Evolutionary conservation across 257 asterid genomes (phyloP).

Genomic region (Rauvolfia tetraphylla): DNA sequence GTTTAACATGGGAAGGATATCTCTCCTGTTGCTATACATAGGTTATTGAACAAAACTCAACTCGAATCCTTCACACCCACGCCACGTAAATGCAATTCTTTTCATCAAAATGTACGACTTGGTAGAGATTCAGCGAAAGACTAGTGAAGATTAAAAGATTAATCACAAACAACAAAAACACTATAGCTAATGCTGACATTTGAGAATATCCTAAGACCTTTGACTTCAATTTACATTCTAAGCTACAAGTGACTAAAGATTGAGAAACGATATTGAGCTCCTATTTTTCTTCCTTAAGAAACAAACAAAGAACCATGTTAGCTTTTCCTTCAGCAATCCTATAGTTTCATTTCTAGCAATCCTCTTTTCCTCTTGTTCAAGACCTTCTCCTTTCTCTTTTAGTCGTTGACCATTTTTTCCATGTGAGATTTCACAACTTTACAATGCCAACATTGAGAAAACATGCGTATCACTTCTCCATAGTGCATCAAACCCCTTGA

Average conservation of each 20-base stretch:
- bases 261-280: background rate
- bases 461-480: no score
- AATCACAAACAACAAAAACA: background rate
- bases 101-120: no score
- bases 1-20: no score
- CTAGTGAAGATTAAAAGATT: background rate
- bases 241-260: background rate
- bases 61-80: no score
- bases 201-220: background rate
- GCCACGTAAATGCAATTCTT: no score
- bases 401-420: no score
- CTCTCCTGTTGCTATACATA: no score
- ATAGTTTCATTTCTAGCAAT: background rate
- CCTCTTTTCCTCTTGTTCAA: background rate
- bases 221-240: conserved; percentile 5
- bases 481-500: no score
- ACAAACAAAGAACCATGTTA: background rate
- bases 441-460: no score
- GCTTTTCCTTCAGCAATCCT: background rate
- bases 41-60: no score
- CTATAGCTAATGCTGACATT: conserved; percentile 9
- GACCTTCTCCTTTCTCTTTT: background rate
- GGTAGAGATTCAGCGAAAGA: no score
- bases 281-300: background rate
- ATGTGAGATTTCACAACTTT: no score